A percentile compares a stretch with the other conserved stretches of the same genome.
phyloP scores from a whole-genome alignment of 768 basidiomycete species.

The Pleurotus ostreatus region DNA sequence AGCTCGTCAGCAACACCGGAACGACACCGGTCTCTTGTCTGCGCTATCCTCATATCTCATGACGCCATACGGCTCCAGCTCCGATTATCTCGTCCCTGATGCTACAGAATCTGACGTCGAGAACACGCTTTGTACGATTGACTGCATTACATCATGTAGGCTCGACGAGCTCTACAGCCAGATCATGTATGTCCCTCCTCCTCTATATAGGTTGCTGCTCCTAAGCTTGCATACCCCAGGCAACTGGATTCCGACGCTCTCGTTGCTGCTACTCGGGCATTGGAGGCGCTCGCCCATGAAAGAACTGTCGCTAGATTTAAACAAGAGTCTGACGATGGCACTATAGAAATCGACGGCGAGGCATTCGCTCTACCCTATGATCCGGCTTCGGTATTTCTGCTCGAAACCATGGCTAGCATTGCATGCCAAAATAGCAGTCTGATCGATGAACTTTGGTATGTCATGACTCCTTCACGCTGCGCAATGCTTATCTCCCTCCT shows the following conservation, averaged over 20 bases:
- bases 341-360: constrained; percentile 36
- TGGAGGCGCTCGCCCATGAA: constrained; percentile 89
- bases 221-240: constrained; percentile 34
- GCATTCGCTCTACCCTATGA: constrained; percentile 79
- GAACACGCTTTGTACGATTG: constrained; percentile 90
- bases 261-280: constrained; percentile 77
- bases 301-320: constrained; percentile 78
- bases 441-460: constrained; percentile 85
- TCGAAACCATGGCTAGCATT: constrained; percentile 94
- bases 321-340: constrained; percentile 60
- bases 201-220: background rate
- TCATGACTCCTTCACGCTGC: constrained; percentile 4
- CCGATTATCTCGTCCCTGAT: constrained; percentile 76
- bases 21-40: constrained; percentile 90
- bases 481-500: background rate
- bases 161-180: constrained; percentile 93
- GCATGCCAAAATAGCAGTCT: constrained; percentile 70
- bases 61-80: constrained; percentile 81
- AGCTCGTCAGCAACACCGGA: constrained; percentile 54
- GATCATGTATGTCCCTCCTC: constrained; percentile 64
- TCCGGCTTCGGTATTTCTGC: constrained; percentile 88
- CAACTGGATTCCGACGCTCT: constrained; percentile 77
- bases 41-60: constrained; percentile 94
- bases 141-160: constrained; percentile 90
- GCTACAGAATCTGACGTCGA: constrained; percentile 92